Evolutionary conservation across 75 land plant genomes (phyloP).

Genomic region (Cupressus sempervirens): DNA sequence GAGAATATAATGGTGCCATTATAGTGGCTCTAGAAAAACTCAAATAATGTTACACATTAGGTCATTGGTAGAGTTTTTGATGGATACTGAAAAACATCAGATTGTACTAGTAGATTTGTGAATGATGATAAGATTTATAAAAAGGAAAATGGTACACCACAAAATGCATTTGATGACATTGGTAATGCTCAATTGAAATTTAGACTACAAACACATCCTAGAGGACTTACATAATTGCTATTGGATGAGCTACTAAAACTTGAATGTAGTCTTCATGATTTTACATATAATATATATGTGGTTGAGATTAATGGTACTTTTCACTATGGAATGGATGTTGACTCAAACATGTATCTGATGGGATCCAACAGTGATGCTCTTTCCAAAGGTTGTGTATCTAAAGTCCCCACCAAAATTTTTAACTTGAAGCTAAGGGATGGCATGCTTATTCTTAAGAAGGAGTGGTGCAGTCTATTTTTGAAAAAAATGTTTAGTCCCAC

Average conservation of each 20-base stretch:
- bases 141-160: background rate
- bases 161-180: background rate
- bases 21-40: background rate
- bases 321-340: conserved; percentile 16
- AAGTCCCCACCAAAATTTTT: conserved; percentile 13
- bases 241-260: conserved; percentile 18
- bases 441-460: too few relatives aligned
- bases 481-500: too few relatives aligned
- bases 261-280: conserved; percentile 18
- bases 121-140: background rate
- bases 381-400: conserved; percentile 21
- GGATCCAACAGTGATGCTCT: conserved; percentile 19
- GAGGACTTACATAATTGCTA: conserved; percentile 14
- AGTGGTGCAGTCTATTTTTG: too few relatives aligned
- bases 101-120: background rate
- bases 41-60: conserved; percentile 16
- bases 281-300: conserved; percentile 17
- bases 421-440: conserved; percentile 11
- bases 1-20: conserved; percentile 23
- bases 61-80: background rate
- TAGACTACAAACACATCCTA: conserved; percentile 20
- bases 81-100: background rate
- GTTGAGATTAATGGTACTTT: conserved; percentile 12
- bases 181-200: conserved; percentile 5
- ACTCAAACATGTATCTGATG: conserved; percentile 18